Evolutionary conservation across 2,329 filamentous ascomycete genomes (phyloP), one percentile per base, ranked within the genome.

Genomic region (Pyrenophora tritici-repentis): DNA sequence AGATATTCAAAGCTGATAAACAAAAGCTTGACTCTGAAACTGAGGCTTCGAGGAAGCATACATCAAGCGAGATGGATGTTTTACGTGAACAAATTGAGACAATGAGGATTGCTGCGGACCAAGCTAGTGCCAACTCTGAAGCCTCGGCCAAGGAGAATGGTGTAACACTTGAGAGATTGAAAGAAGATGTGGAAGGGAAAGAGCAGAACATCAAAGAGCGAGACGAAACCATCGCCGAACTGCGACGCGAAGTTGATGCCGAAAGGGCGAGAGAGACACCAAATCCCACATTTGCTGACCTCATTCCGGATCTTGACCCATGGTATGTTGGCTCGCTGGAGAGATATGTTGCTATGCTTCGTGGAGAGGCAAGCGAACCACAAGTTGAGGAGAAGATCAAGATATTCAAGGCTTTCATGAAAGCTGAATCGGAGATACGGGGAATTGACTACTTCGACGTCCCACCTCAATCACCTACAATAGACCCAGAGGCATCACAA

Each of bases 301-400:
- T 73, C 42, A 76, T 83, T 56, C 78, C 79, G 18, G 81, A 82
- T 56, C 71, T 84, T n/a, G 79, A 83, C 53, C 78, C 80, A 2
- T 83, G 82, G 79, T 83, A 79, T 56, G 79, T 77, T 57, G 79
- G 80, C 2, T 84, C 82, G 20, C 64, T 84, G 40, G 77, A 80
- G 42, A 74, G 81, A 35, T 84, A 79, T 59, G 77, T 82, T 24
- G 71, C 74, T 3, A 84, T 84, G 80, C 71, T 84, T 18, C 76
- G 78, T 41, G 76, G 78, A 44, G 82, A 84, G 61, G 75, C 78
- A 24, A 51, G 42, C 9, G 66, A 67, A 70, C 73, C 48, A 71
- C 76, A 39, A 64, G 78, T 83, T 37, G 74, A 79, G 46, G 78
- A 81, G 38, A 81, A 82, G 53, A 79, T 79, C 56, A 79, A 79